Evolutionary conservation across 495 filamentous ascomycete species (phyloP), one percentile per base, ranked within the genome.

Genomic region (Penicillium coprophilum): DNA sequence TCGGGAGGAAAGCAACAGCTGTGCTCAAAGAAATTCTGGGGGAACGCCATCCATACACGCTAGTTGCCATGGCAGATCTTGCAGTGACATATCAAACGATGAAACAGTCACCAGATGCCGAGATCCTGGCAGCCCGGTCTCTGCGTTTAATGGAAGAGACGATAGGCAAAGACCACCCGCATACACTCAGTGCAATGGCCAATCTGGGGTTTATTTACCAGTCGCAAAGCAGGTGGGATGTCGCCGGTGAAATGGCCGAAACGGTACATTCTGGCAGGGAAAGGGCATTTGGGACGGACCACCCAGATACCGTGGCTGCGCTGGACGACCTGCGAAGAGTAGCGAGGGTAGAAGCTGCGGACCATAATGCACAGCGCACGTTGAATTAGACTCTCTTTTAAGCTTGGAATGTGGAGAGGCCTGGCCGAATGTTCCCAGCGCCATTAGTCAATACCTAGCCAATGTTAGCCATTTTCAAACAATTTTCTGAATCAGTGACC

Each of bases 31-130:
- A 58, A 17, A 54, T 58, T 24, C 61, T 64, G 6, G 76, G 79
- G 15, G 55, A 56, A 11, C 60, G 72, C 11, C 69, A 80, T 65
- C 72, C 71, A 15, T n/a, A 64, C n/a, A 80, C 77, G 7, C 41
- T 72, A 10, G 59, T 55, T 12, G 62, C 56, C 11, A 64, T 71
- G 59, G 56, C 47, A 20, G 50, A 46, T 21, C 55, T 76, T 6
- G 65, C 67, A 6, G 24, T 47, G 24, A 63, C 54, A 6, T 74
- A 70, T 51, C 57, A 46, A 31, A 38, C 19, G 15, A 59, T 69
- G 44, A 39, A 45, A 15, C 65, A 67, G 27, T 67, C 23, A 31
- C 41, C 58, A 17, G 68, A 73, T 40, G 64, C 70, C 0, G 64
- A 65, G 28, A 48, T 49, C 20, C 44, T 76, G 13, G 38, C 39